phyloP scores from a whole-genome alignment of 768 basidiomycete genomes.

The Xerocomus spinulosus region DNA sequence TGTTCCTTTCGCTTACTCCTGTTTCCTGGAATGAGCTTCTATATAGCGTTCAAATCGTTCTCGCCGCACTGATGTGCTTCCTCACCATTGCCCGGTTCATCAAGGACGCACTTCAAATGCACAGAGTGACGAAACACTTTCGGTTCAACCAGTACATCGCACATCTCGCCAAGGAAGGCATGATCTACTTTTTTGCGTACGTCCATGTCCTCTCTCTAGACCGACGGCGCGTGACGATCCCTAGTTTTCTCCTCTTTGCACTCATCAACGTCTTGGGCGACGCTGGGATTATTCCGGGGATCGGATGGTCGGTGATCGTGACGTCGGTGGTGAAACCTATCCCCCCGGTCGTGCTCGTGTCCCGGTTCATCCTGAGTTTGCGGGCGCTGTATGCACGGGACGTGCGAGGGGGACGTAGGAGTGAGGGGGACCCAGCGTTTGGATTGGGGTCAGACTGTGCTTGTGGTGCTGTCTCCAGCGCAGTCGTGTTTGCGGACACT shows the following conservation, averaged over 20 bases:
- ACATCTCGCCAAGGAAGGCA: background rate
- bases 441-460: no score
- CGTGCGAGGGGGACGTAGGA: no score
- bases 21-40: background rate
- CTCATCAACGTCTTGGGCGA: background rate
- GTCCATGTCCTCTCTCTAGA: background rate
- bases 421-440: no score
- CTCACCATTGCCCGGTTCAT: background rate
- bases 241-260: background rate
- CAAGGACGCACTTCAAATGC: background rate
- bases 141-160: background rate
- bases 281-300: background rate
- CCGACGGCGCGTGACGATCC: background rate
- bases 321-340: background rate
- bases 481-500: no score
- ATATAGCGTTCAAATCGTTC: background rate
- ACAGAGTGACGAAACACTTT: background rate
- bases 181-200: background rate
- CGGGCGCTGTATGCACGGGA: background rate
- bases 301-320: background rate
- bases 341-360: background rate
- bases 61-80: background rate
- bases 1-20: background rate
- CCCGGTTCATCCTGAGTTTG: background rate
- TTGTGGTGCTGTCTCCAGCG: no score